Conservation (phyloP, 495 filamentous ascomycete species). For the Aspergillus incahuasiensis region DNA sequence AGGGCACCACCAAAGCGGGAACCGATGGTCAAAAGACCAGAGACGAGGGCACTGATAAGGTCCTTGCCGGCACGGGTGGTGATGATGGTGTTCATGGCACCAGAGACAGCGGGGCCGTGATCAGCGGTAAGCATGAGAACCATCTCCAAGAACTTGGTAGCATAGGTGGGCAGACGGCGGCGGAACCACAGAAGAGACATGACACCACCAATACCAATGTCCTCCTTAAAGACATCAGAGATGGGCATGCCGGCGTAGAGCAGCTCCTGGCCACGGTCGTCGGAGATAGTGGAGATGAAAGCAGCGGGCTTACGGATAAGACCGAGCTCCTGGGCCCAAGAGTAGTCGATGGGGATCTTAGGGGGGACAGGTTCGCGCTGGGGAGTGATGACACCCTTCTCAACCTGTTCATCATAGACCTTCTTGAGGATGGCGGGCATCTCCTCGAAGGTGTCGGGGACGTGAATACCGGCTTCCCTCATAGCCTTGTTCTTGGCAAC, state of each 20-base stretch:
- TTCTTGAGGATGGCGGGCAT: constrained; percentile 68
- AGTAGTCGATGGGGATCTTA: constrained; percentile 99
- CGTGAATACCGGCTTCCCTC: constrained; percentile 88
- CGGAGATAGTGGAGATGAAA: constrained; percentile 99
- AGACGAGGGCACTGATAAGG: constrained; percentile 89
- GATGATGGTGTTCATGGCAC: constrained; percentile 99
- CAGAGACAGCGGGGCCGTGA: constrained; percentile 97
- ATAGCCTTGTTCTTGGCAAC: constrained; percentile 94
- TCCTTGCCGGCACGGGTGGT: constrained; percentile 99
- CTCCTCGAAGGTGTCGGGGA: constrained; percentile 96
- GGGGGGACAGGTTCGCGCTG: constrained; percentile 84
- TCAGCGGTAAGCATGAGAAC: constrained; percentile 99
- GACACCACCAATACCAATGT: constrained; percentile 98
- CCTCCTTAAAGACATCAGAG: constrained; percentile 97
- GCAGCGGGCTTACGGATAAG: constrained; percentile 99
- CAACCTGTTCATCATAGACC: constrained; percentile 83
- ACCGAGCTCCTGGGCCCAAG: constrained; percentile 98
- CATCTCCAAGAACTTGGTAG: constrained; percentile 99
- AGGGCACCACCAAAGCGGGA: constrained; percentile 98
- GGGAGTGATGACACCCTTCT: constrained; percentile 77
- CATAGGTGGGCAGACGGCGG: constrained; percentile 90
- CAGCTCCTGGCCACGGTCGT: constrained; percentile 98
- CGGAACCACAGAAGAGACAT: constrained; percentile 99
- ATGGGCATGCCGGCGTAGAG: constrained; percentile 99
- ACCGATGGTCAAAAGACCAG: constrained; percentile 95